Evolutionary conservation across 2,329 filamentous ascomycete genomes (phyloP), one percentile per base, ranked within the genome.

Genomic region (Huntiella savannae): DNA sequence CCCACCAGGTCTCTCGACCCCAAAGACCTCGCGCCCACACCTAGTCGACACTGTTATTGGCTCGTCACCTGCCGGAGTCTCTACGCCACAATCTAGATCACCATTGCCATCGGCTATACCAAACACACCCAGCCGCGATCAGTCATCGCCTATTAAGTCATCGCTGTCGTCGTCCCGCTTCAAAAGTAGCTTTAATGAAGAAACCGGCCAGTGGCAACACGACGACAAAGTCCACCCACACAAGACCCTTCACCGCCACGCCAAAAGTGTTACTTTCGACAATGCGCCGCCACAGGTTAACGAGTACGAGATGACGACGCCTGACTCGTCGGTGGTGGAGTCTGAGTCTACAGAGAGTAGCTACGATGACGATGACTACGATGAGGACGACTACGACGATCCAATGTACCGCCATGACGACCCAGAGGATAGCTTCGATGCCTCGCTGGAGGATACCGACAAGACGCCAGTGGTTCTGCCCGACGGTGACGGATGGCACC

Each of bases 381-480:
- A 82, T 13, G 75, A 86, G 36, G 75, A 79, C 19, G 80, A 86
- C 39, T 68, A 77, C 39, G 82, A 74, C 54, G 85, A 95, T 57
- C 57, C 60, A 62, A 70, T 45, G 60, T 56, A 49, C 39, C 49
- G 42, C 19, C 56, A 59, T 33, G 53, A 59, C 19, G 59, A 63
- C 15, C 63, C 66, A 49, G 83, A 88, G 37, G 88, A 95, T 57
- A 95, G 88, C 64, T 96, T 96, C 54, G 88, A 96, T 61, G 88
- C 84, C 11, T 93, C 86, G 5, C 71, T 96, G 1, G 88, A 96
- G 62, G 88, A 96, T 57, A 88, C 85, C 4, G 85, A 93, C 57
- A 96, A 96, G 68, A 96, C 91, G 1, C 91, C 91, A 0, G 91
- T 98, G 8, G 88, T 98, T n/a, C 75, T 92, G 16, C 91, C 91